Evolutionary conservation across 306 rosid species (phyloP).

Genomic region (Bauhinia variegata): DNA sequence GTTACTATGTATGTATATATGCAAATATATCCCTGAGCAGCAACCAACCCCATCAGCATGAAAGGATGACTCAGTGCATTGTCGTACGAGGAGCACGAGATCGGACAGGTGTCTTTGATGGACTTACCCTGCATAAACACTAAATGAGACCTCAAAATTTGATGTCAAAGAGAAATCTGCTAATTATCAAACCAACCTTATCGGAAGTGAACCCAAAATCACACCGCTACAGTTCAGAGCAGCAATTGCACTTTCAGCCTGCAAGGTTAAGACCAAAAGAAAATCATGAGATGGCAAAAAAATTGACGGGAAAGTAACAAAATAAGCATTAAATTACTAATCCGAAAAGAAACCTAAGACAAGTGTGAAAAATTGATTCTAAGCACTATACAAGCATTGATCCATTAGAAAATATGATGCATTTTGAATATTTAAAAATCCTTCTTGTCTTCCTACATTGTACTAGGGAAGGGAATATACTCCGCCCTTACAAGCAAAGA

Average conservation of each 20-base stretch:
- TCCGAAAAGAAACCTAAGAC: constrained; percentile 7
- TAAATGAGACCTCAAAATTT: background rate
- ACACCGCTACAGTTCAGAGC: constrained; percentile 98
- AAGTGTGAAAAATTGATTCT: background rate
- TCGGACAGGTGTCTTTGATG: constrained; percentile 87
- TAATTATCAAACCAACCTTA: constrained; percentile 62
- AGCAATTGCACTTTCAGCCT: constrained; percentile 98
- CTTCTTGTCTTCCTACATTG: too few relatives aligned
- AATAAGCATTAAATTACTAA: constrained; percentile 12
- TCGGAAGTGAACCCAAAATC: constrained; percentile 90
- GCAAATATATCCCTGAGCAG: constrained; percentile 59
- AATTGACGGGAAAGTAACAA: background rate
- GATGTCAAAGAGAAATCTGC: background rate
- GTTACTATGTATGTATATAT: constrained; percentile 68
- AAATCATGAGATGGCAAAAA: constrained; percentile 28
- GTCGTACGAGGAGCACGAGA: constrained; percentile 63
- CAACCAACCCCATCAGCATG: constrained; percentile 42
- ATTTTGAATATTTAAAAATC: too few relatives aligned
- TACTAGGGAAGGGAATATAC: constrained; percentile 16
- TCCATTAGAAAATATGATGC: background rate
- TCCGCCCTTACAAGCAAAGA: constrained; percentile 13
- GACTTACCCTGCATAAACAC: constrained; percentile 75
- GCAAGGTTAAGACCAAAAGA: constrained; percentile 32
- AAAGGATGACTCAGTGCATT: constrained; percentile 49
- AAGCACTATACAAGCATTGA: constrained; percentile 12